A percentile compares a stretch with the other conserved stretches of the same genome.
phyloP scores from a whole-genome alignment of 2,329 filamentous ascomycete species.

The Fusarium goolgardi region DNA sequence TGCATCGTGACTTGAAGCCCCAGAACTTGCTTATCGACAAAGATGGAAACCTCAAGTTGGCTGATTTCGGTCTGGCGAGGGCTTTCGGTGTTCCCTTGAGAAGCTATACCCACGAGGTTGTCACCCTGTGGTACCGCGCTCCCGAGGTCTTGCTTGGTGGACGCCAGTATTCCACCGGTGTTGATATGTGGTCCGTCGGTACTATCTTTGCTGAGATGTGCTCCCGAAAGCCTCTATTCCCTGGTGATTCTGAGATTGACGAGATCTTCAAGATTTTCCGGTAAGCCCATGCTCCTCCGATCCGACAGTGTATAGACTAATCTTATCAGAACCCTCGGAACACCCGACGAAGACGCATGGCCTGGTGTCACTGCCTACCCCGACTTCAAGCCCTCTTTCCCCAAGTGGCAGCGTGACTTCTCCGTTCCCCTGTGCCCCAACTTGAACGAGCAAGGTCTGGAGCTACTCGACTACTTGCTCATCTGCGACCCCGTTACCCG shows the following conservation, averaged over 20 bases:
- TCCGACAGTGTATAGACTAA: neutral
- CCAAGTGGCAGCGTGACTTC: constrained; percentile 85
- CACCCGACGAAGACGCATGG: constrained; percentile 84
- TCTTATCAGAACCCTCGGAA: constrained; percentile 74
- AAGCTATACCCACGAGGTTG: constrained; percentile 95
- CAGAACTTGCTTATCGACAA: constrained; percentile 89
- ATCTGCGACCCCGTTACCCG: constrained; percentile 89
- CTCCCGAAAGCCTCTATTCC: constrained; percentile 90
- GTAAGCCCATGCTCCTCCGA: constrained; percentile 57
- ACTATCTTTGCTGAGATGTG: constrained; percentile 98
- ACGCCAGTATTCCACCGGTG: constrained; percentile 90
- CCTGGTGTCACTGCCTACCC: constrained; percentile 92
- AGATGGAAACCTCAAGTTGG: constrained; percentile 89
- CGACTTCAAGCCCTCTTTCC: constrained; percentile 92
- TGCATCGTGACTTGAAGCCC: constrained; percentile 90
- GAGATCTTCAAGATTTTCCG: constrained; percentile 72
- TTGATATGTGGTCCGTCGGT: constrained; percentile 96
- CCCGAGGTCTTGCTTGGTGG: constrained; percentile 92
- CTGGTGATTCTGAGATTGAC: constrained; percentile 78
- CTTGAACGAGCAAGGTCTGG: constrained; percentile 78
- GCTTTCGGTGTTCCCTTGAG: constrained; percentile 91
- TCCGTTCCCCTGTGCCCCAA: constrained; percentile 74
- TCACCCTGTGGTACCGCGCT: constrained; percentile 92
- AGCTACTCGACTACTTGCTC: constrained; percentile 76
- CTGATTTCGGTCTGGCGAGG: constrained; percentile 88